Percentiles rank a stretch among this genome's conserved stretches.
These are phyloP conservation scores for Periconia sp. DNA, from an alignment of 2,329 filamentous ascomycete genomes.

Conservation along the genomic window DNA sequence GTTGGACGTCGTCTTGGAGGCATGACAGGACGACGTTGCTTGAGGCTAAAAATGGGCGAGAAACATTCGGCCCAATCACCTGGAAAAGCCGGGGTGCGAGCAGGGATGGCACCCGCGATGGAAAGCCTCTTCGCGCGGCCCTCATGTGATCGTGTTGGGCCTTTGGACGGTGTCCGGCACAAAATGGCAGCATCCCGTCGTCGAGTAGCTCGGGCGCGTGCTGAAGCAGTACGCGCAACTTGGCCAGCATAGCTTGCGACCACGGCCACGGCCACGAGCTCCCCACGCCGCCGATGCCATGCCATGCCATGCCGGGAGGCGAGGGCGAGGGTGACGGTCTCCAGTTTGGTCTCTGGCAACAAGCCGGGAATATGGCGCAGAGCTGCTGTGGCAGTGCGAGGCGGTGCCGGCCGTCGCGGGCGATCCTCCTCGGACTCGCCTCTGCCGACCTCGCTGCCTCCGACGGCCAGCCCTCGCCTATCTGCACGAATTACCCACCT, in stretches of 20 bases:
- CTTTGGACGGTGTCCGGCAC: slow-evolving; percentile 21
- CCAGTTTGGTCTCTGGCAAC: too few species aligned
- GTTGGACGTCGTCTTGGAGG: slow-evolving; percentile 40
- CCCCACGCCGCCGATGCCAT: slow-evolving; percentile 14
- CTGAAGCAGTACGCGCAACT: slow-evolving; percentile 34
- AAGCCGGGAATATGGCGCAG: slow-evolving; percentile 1
- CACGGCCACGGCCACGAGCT: slow-evolving; percentile 13
- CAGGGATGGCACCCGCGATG: slow-evolving; percentile 30
- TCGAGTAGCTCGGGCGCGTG: slow-evolving; percentile 44
- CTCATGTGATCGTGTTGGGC: slow-evolving; percentile 39
- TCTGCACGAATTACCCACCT: slow-evolving; percentile 3
- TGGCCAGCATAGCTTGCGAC: slow-evolving; percentile 6
- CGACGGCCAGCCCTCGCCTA: slow-evolving; percentile 8
- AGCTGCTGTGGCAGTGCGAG: slow-evolving; percentile 32
- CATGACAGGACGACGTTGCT: slow-evolving; percentile 46
- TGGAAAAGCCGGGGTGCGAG: slow-evolving; percentile 35
- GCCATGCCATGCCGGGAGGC: too few species aligned
- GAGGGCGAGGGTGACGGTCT: too few species aligned
- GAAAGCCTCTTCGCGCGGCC: slow-evolving; percentile 22
- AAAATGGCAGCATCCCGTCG: slow-evolving; percentile 27
- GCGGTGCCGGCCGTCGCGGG: slow-evolving; percentile 20
- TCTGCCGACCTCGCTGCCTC: slow-evolving; percentile 13
- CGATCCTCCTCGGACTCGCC: slow-evolving; percentile 36
- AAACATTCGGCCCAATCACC: slow-evolving; percentile 42
- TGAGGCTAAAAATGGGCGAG: slow-evolving; percentile 44